A percentile compares a stretch with the other conserved stretches of the same genome.
These are phyloP conservation scores for Oldenlandia corymbosa DNA, from an alignment of 257 asterid genomes.

Conservation along the genomic window DNA sequence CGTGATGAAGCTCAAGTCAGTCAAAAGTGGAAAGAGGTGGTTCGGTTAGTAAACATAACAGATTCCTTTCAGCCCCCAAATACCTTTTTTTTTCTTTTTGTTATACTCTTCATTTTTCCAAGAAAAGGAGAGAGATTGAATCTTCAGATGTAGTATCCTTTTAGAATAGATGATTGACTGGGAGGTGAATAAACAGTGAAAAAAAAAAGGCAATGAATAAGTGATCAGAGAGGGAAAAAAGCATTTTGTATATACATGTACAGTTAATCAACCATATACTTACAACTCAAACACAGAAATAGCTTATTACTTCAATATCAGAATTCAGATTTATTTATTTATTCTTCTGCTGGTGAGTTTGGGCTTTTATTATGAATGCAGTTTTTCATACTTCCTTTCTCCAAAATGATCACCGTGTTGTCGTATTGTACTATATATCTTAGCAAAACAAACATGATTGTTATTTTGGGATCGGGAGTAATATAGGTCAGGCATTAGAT, in stretches of 20 bases:
- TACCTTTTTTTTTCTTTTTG: too few relatives aligned
- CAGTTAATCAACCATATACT: not conserved
- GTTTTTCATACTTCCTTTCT: too few relatives aligned
- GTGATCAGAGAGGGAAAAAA: conserved; percentile 1
- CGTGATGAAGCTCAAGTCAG: conserved; percentile 78
- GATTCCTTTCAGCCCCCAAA: too few relatives aligned
- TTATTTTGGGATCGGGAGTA: too few relatives aligned
- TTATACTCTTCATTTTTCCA: conserved; percentile 6
- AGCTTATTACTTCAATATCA: too few relatives aligned
- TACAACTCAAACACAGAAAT: not conserved
- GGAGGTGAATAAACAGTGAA: conserved; percentile 9
- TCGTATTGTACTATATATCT: too few relatives aligned
- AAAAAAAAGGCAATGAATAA: conserved; percentile 2
- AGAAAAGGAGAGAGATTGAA: not conserved
- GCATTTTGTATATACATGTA: conserved; percentile 12
- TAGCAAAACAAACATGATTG: too few relatives aligned
- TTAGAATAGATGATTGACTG: not conserved
- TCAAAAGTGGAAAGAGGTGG: conserved; percentile 60
- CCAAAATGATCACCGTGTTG: too few relatives aligned
- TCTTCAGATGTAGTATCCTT: not conserved
- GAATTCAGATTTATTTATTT: too few relatives aligned
- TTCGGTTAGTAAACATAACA: conserved; percentile 22
- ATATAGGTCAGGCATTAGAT: too few relatives aligned
- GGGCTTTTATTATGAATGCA: too few relatives aligned
- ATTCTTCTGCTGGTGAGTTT: too few relatives aligned